Conservation (phyloP, 805 yeast species). For the Tetrapisispora nanseiensis region DNA sequence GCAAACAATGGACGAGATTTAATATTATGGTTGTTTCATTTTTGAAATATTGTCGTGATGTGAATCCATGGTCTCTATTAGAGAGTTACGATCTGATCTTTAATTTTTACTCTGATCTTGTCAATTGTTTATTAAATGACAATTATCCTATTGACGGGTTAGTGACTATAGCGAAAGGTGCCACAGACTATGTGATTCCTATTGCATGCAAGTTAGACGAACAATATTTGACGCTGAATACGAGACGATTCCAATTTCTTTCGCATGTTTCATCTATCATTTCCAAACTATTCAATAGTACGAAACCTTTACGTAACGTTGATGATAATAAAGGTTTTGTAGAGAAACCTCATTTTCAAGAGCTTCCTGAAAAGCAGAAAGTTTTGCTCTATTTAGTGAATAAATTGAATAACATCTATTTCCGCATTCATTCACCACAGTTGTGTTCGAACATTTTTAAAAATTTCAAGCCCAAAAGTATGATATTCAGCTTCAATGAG, state of each 20-base stretch:
- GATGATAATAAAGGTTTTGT: background rate
- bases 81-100: constrained; percentile 42
- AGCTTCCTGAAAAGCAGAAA: constrained; percentile 32
- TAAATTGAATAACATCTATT: constrained; percentile 47
- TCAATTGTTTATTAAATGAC: constrained; percentile 36
- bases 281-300: constrained; percentile 50
- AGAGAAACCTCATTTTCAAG: constrained; percentile 4
- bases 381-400: constrained; percentile 46
- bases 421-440: constrained; percentile 32
- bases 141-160: constrained; percentile 28
- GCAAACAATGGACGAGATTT: constrained; percentile 28
- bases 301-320: constrained; percentile 33
- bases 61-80: constrained; percentile 43
- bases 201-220: constrained; percentile 19
- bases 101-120: constrained; percentile 36
- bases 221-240: constrained; percentile 10
- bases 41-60: constrained; percentile 37
- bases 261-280: constrained; percentile 44
- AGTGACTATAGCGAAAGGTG: constrained; percentile 14
- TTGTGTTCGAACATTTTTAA: constrained; percentile 29
- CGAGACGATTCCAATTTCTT: constrained; percentile 30
- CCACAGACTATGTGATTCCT: constrained; percentile 31
- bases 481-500: constrained; percentile 36
- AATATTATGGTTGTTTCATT: constrained; percentile 40
- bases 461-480: constrained; percentile 47